Conservation (phyloP, 2,329 filamentous ascomycete species). For the Aspergillus sp. region DNA sequence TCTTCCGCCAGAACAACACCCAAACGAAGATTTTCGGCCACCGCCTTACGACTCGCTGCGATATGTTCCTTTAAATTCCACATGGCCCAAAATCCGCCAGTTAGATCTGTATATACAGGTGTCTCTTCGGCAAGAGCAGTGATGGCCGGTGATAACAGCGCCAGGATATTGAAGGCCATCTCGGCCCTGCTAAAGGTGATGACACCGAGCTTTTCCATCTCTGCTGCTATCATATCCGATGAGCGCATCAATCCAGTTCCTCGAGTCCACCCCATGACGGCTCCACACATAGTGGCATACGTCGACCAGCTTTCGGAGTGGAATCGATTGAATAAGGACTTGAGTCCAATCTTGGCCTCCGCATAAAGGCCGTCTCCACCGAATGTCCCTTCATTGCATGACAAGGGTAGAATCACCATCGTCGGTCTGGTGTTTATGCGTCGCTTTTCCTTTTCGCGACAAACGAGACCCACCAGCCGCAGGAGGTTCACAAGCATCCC, state of each 20-base stretch:
- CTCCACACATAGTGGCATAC: constrained; percentile 45
- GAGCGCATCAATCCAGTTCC: constrained; percentile 48
- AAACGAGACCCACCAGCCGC: constrained; percentile 41
- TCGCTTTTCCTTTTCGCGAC: constrained; percentile 17
- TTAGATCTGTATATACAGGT: constrained; percentile 44
- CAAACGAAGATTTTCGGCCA: constrained; percentile 24
- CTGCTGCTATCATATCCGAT: constrained; percentile 46
- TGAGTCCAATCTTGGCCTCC: constrained; percentile 48
- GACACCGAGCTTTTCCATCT: constrained; percentile 40
- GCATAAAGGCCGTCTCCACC: constrained; percentile 49
- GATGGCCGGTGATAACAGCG: constrained; percentile 35
- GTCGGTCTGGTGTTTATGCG: constrained; percentile 37
- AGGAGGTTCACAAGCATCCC: constrained; percentile 42
- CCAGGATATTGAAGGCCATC: constrained; percentile 47
- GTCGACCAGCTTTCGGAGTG: constrained; percentile 23
- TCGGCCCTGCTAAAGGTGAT: constrained; percentile 45
- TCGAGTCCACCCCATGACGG: constrained; percentile 50
- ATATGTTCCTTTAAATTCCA: constrained; percentile 30
- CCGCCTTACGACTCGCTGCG: constrained; percentile 20
- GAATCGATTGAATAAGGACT: constrained; percentile 21
- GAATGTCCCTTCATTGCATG: constrained; percentile 49
- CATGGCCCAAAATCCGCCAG: constrained; percentile 37
- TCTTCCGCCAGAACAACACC: constrained; percentile 27
- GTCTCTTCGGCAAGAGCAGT: constrained; percentile 34
- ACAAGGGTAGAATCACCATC: constrained; percentile 46